phyloP scores from a whole-genome alignment of 768 basidiomycete genomes.

The Pleurotus tuber-regium region DNA sequence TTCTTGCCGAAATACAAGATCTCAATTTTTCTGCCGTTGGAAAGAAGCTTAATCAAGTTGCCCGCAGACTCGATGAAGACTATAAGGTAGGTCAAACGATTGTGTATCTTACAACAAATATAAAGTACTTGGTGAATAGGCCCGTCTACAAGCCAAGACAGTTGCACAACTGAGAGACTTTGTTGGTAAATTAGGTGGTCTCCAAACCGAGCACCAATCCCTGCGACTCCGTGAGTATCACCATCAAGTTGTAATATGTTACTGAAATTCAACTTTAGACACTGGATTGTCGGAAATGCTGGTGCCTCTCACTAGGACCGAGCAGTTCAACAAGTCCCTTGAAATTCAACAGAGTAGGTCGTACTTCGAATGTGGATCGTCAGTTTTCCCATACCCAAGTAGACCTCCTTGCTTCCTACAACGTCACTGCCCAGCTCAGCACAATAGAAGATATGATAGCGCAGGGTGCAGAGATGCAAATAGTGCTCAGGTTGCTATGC shows the following conservation, averaged over 20 bases:
- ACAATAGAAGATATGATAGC: conserved; percentile 90
- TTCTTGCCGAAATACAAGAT: conserved; percentile 84
- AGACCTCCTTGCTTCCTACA: conserved; percentile 96
- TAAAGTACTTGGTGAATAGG: conserved; percentile 36
- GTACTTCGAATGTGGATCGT: neutral
- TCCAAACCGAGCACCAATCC: conserved; percentile 90
- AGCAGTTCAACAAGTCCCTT: conserved; percentile 86
- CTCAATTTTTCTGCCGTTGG: conserved; percentile 92
- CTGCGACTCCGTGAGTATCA: conserved; percentile 74
- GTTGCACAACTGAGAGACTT: conserved; percentile 91
- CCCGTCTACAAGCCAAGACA: conserved; percentile 84
- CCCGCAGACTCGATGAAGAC: conserved; percentile 84
- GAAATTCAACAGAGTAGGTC: conserved; percentile 93
- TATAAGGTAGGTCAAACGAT: conserved; percentile 64
- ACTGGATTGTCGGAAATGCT: conserved; percentile 93
- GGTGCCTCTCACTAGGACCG: conserved; percentile 78
- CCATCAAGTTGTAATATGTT: conserved; percentile 4
- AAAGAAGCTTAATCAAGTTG: conserved; percentile 73
- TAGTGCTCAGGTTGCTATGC: conserved; percentile 77
- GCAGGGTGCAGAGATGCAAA: conserved; percentile 79
- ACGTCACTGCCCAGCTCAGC: conserved; percentile 73
- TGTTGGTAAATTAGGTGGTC: conserved; percentile 89
- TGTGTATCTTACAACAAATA: neutral
- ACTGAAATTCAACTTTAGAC: conserved; percentile 46
- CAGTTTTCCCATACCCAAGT: conserved; percentile 10